Evolutionary conservation across 108 stramenopile genomes (phyloP), one percentile per base, ranked within the genome.

Genomic region (Cyclostephanos invisitatus): DNA sequence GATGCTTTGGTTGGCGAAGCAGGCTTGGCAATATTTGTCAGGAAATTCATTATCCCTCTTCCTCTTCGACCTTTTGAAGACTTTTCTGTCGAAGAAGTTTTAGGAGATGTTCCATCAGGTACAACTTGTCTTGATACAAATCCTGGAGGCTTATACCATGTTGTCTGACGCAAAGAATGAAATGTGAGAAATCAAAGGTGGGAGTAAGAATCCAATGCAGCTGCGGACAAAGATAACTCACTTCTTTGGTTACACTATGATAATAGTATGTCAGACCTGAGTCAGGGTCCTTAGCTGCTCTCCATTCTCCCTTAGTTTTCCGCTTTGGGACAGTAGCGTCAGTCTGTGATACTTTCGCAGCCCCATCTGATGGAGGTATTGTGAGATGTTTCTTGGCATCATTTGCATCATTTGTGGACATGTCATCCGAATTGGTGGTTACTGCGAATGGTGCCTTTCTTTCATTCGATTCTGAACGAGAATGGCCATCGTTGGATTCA

Each of bases 191-290:
- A 55, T 28, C 10, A 27, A 49, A 36, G 35, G 14, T 40, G 4
- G 49, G 25, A 1, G 15, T 28, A 17, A 53, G 57, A 57, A 54
- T 11, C 27, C 9, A 25, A 58, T 6, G 28, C 3, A 17, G 51
- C 37, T 32, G 22, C 53, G 40, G 49, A 7, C 6, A 57, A 22
- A 32, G 14, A 28, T 76, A 84, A 58, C 84, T 92, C 37, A 86
- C 86, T 62, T 87, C 83, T 37, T 87, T 73, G 18, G 92, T 89
- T 49, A 74, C 70, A 21, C 81, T 68, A 53, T 93, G 86, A 74
- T 93, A 93, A 71, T 88, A 93, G 63, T 93, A 93, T 0, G 78
- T 85, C 11, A 82, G 51, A 7, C 89, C 92, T 29, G 87, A 80
- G 15, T 70, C 82, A 10, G 73, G 75, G 64, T 90, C 89, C 4